Evolutionary conservation across 129 eudicot genomes (phyloP), one percentile per base, ranked within the genome.

Genomic region (Helianthus annuus): DNA sequence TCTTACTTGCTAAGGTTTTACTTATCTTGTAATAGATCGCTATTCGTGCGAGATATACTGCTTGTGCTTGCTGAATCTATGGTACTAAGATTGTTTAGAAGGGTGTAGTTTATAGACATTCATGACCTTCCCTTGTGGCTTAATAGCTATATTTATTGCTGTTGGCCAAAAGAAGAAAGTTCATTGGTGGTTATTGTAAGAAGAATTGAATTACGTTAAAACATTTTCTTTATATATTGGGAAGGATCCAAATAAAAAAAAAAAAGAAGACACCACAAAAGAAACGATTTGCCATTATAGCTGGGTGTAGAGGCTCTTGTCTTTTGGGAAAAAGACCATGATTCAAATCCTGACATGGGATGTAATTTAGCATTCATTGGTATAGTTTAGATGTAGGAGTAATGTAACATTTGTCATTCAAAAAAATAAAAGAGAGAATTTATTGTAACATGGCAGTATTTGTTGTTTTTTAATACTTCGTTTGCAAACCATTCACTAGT

Each of bases 61-160:
- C 32, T 57, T 44, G 13, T 57, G 67, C 65, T 71, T 57, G 29
- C 4, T 57, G 10, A 68, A 49, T 12, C 13, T 68, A 34, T 66
- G 56, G 40, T 66, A 22, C 40, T 48, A 68, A 29, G 48, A 52
- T 69, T 52, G 48, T 9, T 12, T 10, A 39, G 10, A 69, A 16
- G 73, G 19, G 34, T 2, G 24, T 2, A 32, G 48, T 4, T n/a
- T n/a, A n/a, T n/a, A n/a, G n/a, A n/a, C n/a, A n/a, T n/a, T n/a
- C n/a, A 4, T 24, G 29, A 9, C 13, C 60, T 55, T 55, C 13
- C 13, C 13, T 55, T 19, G 13, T 17, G 34, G 29, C 61, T 55
- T 58, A 10, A 4, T 11, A 58, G 39, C 39, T 58, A 27, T 4
- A 58, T 58, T 4, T 24, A 10, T 4, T 11, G 64, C 32, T 58